These are phyloP conservation scores for barley (Hordeum vulgare) DNA, from an alignment of 176 grass and related monocot genomes.

Conservation along the genomic window DNA sequence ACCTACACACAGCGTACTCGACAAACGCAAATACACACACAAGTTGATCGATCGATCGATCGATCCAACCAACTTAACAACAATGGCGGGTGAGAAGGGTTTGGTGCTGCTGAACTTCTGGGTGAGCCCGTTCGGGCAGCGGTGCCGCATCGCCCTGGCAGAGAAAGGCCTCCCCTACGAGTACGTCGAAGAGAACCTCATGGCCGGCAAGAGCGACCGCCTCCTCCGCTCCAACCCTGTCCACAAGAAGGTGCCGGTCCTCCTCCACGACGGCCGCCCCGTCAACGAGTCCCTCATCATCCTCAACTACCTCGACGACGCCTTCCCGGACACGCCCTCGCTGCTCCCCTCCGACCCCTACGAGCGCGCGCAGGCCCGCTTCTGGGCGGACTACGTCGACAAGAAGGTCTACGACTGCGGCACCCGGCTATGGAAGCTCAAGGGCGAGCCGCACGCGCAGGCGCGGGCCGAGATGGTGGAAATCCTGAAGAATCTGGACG, in stretches of 20 bases:
- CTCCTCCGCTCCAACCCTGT: constrained; percentile 57
- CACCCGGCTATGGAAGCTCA: constrained; percentile 18
- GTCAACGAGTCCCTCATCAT: constrained; percentile 63
- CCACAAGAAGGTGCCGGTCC: constrained; percentile 72
- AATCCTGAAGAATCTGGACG: constrained; percentile 15
- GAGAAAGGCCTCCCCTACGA: constrained; percentile 44
- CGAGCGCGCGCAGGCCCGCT: constrained; percentile 27
- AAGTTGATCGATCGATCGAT: background rate
- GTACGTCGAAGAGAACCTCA: constrained; percentile 38
- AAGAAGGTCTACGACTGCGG: constrained; percentile 46
- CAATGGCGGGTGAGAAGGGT: constrained; percentile 2
- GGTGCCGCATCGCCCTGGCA: constrained; percentile 35
- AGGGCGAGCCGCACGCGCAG: constrained; percentile 3
- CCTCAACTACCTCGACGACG: constrained; percentile 58
- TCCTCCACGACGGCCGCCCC: constrained; percentile 45
- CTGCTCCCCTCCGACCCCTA: constrained; percentile 22
- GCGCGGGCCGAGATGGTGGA: constrained; percentile 24
- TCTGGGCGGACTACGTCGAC: constrained; percentile 56
- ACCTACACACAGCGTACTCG: background rate
- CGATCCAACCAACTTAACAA: background rate
- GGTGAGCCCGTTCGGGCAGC: constrained; percentile 64
- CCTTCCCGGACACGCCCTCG: background rate
- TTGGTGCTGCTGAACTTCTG: constrained; percentile 50
- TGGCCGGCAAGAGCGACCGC: constrained; percentile 52
- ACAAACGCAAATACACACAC: background rate